Evolutionary conservation across 2,329 filamentous ascomycete genomes (phyloP).

Genomic region (Massarina eburnea): DNA sequence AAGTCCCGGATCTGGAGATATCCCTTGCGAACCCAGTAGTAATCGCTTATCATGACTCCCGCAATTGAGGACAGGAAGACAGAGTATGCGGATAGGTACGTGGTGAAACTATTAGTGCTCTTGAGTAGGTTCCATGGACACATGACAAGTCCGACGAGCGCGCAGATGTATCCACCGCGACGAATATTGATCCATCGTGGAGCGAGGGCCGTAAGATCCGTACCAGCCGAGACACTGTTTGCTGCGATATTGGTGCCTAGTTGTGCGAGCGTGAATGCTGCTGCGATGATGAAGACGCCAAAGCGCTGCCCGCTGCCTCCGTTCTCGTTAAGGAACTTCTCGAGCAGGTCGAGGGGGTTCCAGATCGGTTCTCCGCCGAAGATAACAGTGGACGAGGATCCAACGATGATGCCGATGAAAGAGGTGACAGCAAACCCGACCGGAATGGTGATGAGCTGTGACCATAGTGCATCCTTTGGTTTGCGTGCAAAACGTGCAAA

Average conservation of each 20-base stretch:
- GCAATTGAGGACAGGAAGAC: conserved; percentile 94
- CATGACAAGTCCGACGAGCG: conserved; percentile 76
- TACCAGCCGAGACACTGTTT: conserved; percentile 81
- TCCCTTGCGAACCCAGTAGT: conserved; percentile 81
- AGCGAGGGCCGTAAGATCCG: conserved; percentile 77
- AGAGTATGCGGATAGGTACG: conserved; percentile 87
- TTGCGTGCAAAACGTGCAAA: conserved; percentile 81
- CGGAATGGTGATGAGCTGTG: conserved; percentile 65
- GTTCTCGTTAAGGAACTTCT: conserved; percentile 45
- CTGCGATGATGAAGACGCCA: conserved; percentile 58
- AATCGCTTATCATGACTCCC: conserved; percentile 86
- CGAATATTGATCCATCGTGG: conserved; percentile 83
- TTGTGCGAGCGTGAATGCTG: conserved; percentile 66
- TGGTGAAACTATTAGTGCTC: conserved; percentile 79
- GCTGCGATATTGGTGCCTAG: conserved; percentile 86
- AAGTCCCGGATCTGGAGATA: conserved; percentile 78
- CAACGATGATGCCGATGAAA: conserved; percentile 67
- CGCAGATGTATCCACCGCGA: conserved; percentile 84
- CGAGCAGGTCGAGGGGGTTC: conserved; percentile 46
- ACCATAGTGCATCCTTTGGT: conserved; percentile 75
- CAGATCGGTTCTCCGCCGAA: conserved; percentile 46
- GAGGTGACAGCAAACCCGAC: conserved; percentile 66
- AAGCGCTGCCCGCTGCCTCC: conserved; percentile 45
- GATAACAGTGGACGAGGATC: conserved; percentile 49
- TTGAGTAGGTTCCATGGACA: conserved; percentile 82